A percentile compares a stretch with the other conserved stretches of the same genome.
Evolutionary conservation across 2,329 filamentous ascomycete genomes (phyloP).

Genomic region (Xylaria polymorpha): DNA sequence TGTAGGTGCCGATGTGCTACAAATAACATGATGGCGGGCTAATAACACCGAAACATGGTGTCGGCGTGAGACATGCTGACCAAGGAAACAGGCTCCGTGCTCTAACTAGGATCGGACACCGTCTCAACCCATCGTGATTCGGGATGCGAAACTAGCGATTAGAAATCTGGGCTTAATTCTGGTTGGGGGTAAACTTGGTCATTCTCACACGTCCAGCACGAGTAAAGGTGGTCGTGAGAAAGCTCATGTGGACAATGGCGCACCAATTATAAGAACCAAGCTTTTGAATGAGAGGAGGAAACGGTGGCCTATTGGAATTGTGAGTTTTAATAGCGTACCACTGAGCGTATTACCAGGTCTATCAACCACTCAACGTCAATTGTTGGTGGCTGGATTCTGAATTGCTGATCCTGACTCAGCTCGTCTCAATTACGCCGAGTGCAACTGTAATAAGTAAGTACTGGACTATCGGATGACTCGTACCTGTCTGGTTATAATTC

Average conservation of each 20-base stretch:
- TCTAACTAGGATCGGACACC: constrained; percentile 17
- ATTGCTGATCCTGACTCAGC: constrained; percentile 33
- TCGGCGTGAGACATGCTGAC: constrained; percentile 33
- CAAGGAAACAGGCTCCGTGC: constrained; percentile 13
- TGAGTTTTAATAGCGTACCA: constrained; percentile 11
- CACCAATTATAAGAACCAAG: constrained; percentile 12
- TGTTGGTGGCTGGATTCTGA: constrained; percentile 28
- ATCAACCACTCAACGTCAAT: constrained; percentile 11
- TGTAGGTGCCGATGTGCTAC: constrained; percentile 30
- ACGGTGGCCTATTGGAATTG: constrained; percentile 20
- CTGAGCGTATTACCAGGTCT: constrained; percentile 7
- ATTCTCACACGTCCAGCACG: not conserved
- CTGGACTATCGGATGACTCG: constrained; percentile 4
- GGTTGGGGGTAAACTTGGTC: constrained; percentile 1
- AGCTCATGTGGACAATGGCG: constrained; percentile 15
- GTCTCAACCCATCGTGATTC: constrained; percentile 1
- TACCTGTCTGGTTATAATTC: constrained; percentile 17
- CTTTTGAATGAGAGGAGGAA: not conserved
- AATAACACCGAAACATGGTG: constrained; percentile 45
- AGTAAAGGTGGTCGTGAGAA: constrained; percentile 7
- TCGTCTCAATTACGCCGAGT: constrained; percentile 33
- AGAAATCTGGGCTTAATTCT: not conserved
- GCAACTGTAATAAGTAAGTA: constrained; percentile 25
- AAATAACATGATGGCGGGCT: constrained; percentile 42
- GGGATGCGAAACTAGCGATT: not conserved